These are phyloP conservation scores for Pythium chondricola DNA, from an alignment of 352 stramenopile species.

Conservation along the genomic window DNA sequence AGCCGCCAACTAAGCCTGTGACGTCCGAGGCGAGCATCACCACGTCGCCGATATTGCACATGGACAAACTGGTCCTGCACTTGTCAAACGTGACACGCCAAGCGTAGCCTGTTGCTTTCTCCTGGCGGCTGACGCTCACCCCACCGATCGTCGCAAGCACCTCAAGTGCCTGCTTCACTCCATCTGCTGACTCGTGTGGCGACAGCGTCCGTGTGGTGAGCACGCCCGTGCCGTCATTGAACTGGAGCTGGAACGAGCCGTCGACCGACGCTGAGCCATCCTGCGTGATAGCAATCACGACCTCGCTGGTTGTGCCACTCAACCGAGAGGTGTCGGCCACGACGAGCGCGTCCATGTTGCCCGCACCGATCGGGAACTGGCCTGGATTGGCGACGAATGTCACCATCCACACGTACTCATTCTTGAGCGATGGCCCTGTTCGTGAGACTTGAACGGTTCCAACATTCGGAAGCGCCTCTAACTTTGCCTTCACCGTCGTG, in stretches of 20 bases:
- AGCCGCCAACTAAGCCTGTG: constrained; percentile 41
- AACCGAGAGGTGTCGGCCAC: constrained; percentile 34
- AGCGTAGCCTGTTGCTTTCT: constrained; percentile 64
- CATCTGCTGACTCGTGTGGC: constrained; percentile 38
- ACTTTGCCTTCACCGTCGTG: constrained; percentile 82
- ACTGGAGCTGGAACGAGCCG: constrained; percentile 51
- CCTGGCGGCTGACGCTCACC: constrained; percentile 55
- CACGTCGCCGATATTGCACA: constrained; percentile 92
- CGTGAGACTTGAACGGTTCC: constrained; percentile 86
- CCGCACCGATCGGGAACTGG: constrained; percentile 83
- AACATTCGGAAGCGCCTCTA: constrained; percentile 93
- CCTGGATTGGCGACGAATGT: constrained; percentile 92
- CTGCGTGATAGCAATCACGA: constrained; percentile 24
- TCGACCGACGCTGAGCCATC: constrained; percentile 54
- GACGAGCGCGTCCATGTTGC: constrained; percentile 44
- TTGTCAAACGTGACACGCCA: constrained; percentile 89
- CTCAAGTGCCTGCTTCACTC: constrained; percentile 42
- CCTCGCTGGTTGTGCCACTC: constrained; percentile 36
- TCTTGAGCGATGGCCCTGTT: constrained; percentile 75
- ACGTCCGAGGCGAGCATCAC: constrained; percentile 37
- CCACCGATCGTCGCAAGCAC: constrained; percentile 42
- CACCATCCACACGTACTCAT: constrained; percentile 91
- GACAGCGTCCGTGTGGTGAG: constrained; percentile 29
- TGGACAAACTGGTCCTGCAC: constrained; percentile 56
- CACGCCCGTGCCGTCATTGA: constrained; percentile 37